These are phyloP conservation scores for Sarocladium oryzae DNA, from an alignment of 2,329 filamentous ascomycete genomes.

Conservation along the genomic window DNA sequence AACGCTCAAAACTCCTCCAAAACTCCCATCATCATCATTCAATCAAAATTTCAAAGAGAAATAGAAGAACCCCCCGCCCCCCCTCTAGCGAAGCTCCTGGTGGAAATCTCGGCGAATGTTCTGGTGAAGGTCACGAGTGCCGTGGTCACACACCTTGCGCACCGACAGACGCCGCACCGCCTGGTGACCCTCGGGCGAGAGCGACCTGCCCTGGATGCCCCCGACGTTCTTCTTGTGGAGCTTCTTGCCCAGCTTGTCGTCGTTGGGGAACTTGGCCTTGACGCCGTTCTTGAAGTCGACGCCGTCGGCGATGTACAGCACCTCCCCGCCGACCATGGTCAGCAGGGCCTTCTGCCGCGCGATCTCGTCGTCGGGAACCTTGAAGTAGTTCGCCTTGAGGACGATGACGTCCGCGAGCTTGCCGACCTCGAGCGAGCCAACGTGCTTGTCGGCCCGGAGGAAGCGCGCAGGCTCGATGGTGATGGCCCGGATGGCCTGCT, in stretches of 20 bases:
- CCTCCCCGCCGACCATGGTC: slow-evolving; percentile 21
- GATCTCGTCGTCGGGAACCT: slow-evolving; percentile 18
- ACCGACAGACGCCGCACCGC: too few relatives aligned
- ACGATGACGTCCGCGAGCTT: slow-evolving; percentile 21
- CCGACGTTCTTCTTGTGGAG: slow-evolving; percentile 9
- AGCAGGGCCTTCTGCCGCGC: slow-evolving; percentile 19
- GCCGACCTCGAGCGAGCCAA: slow-evolving; percentile 20
- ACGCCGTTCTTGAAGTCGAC: slow-evolving; percentile 16
- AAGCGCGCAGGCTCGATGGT: slow-evolving; percentile 53
- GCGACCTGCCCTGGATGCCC: slow-evolving; percentile 9
- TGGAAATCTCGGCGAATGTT: too few relatives aligned
- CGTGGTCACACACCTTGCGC: too few relatives aligned
- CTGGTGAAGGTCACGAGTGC: too few relatives aligned
- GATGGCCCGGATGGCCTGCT: slow-evolving; percentile 54
- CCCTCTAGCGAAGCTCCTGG: too few relatives aligned
- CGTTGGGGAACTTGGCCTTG: slow-evolving; percentile 19
- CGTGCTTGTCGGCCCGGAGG: slow-evolving; percentile 18
- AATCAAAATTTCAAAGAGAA: too few relatives aligned
- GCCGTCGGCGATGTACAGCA: slow-evolving; percentile 19
- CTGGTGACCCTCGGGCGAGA: not conserved
- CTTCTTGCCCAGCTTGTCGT: slow-evolving; percentile 5
- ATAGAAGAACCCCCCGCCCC: too few relatives aligned
- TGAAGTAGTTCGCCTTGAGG: slow-evolving; percentile 19
- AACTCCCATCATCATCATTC: too few relatives aligned
- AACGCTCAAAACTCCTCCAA: too few relatives aligned